These are phyloP conservation scores for Solanum chmielewskii DNA, from an alignment of 257 asterid genomes.

Conservation along the genomic window DNA sequence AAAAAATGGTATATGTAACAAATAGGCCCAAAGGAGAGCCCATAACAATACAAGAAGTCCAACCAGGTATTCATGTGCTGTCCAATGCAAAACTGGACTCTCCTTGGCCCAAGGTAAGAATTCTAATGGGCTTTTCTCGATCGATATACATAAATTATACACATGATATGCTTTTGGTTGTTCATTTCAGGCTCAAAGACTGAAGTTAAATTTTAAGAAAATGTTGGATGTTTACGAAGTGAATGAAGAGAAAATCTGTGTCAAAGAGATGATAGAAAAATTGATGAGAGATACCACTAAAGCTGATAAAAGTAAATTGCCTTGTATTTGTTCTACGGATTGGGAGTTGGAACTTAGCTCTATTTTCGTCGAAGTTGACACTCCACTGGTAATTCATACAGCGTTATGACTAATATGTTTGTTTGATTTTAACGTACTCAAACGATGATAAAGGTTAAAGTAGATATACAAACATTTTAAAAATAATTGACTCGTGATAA, in stretches of 20 bases:
- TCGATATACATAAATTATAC: not conserved
- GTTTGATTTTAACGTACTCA: not conserved
- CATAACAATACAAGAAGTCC: conserved; percentile 26
- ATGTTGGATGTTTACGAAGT: conserved; percentile 9
- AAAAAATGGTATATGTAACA: conserved; percentile 48
- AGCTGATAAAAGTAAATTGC: conserved; percentile 37
- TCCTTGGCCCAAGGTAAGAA: conserved; percentile 69
- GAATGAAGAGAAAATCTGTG: conserved; percentile 17
- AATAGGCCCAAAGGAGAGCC: conserved; percentile 53
- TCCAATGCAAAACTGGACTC: conserved; percentile 55
- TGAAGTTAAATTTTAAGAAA: conserved; percentile 28
- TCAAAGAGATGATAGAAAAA: conserved; percentile 33
- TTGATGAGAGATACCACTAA: conserved; percentile 47
- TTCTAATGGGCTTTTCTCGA: not conserved
- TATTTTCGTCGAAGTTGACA: conserved; percentile 53
- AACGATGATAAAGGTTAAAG: not conserved
- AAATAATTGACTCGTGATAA: no score
- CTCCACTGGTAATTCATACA: conserved; percentile 37
- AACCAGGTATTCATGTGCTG: conserved; percentile 49
- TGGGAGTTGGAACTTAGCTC: conserved; percentile 61
- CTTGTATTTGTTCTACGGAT: conserved; percentile 44
- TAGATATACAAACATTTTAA: no score
- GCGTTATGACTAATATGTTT: not conserved
- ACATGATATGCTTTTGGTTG: not conserved
- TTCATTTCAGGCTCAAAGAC: conserved; percentile 27